phyloP scores from a whole-genome alignment of 2,329 filamentous ascomycete genomes.

The Zasmidium cellare region DNA sequence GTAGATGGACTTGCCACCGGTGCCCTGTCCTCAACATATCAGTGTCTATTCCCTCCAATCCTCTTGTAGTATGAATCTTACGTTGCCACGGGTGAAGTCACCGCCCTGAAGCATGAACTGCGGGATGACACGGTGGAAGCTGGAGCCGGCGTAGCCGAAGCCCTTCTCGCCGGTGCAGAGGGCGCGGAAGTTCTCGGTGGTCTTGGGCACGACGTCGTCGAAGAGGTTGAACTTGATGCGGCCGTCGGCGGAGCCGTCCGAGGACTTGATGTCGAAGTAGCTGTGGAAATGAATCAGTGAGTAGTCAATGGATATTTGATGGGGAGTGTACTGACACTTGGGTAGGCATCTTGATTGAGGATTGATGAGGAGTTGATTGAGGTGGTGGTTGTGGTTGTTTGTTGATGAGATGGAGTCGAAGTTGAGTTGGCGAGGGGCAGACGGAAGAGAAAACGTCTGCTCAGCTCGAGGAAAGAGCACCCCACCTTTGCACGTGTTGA shows the following conservation, averaged over 20 bases:
- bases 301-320: neutral
- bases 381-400: neutral
- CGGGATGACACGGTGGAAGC: conserved; percentile 89
- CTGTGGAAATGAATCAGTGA: neutral
- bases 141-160: conserved; percentile 77
- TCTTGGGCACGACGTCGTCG: conserved; percentile 41
- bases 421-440: neutral
- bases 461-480: too few species aligned
- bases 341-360: neutral
- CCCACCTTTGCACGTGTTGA: too few species aligned
- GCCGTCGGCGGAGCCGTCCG: neutral
- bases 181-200: conserved; percentile 74
- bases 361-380: neutral
- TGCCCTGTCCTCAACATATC: conserved; percentile 48
- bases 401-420: neutral
- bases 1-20: conserved; percentile 87
- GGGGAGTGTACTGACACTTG: neutral
- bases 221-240: neutral
- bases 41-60: neutral
- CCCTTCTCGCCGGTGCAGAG: conserved; percentile 84
- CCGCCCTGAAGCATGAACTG: conserved; percentile 90
- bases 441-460: too few species aligned
- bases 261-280: neutral
- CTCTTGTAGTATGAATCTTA: neutral
- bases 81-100: conserved; percentile 78